A percentile compares a stretch with the other conserved stretches of the same genome.
Conservation (phyloP, 1,284 basidiomycete species). For the Rhizoctonia solani region DNA sequence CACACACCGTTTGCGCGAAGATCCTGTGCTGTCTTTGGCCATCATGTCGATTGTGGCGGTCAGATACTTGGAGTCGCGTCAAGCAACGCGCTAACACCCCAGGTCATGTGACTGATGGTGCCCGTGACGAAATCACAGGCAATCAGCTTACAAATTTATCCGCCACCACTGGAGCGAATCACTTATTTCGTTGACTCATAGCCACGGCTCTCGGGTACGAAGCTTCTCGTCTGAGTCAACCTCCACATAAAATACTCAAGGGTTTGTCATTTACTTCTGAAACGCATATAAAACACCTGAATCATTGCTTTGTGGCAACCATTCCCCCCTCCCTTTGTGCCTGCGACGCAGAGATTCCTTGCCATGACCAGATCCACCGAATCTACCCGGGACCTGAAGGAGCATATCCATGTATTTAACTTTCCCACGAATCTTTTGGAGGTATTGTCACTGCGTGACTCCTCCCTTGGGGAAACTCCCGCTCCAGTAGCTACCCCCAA, state of each 20-base stretch:
- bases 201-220: neutral
- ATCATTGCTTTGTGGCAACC: neutral
- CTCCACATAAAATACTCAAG: neutral
- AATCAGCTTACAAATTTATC: constrained; percentile 6
- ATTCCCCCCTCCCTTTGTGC: neutral
- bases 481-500: constrained; percentile 8
- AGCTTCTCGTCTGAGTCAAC: neutral
- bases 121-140: neutral
- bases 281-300: constrained; percentile 2
- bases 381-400: constrained; percentile 5
- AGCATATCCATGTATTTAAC: constrained; percentile 43
- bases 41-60: constrained; percentile 11
- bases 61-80: constrained; percentile 11
- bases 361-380: neutral
- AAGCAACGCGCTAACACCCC: neutral
- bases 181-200: neutral
- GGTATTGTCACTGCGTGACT: constrained; percentile 42
- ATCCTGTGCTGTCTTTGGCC: constrained; percentile 13
- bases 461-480: constrained; percentile 33
- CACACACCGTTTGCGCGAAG: constrained; percentile 20
- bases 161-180: constrained; percentile 1
- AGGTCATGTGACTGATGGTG: constrained; percentile 7
- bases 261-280: neutral
- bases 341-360: neutral
- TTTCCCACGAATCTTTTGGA: constrained; percentile 44